Base-by-base conservation (phyloP, 371 early-diverging fungal genomes). In the Mucor ambiguus region DNA sequence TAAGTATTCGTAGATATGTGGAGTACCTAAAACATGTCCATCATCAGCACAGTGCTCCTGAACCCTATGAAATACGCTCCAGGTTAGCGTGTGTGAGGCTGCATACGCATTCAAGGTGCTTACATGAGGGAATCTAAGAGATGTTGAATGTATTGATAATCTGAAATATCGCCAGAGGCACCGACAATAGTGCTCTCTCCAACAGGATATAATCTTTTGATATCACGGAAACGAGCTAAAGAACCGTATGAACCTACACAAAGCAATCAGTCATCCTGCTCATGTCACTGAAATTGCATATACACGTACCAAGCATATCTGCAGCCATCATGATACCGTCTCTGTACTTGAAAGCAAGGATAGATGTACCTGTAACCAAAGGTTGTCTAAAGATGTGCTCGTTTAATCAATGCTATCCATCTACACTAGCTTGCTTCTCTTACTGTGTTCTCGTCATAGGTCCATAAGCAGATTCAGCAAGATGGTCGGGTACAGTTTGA, bases 251-350 rank as follows among this genome's bases (percentile, higher is more conserved):
- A 98, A 30, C 94, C 98, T 90, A 82, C 20, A 37, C 8, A 4
- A 37, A 22, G 11, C n/a, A 10, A 46, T 46, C 11, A 46, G 22
- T 46, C n/a, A 46, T 22, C 22, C 22, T 46, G 46, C 20, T 22
- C n/a, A 20, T 46, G 46, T 22, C 41, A 41, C 9, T 46, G 22
- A 22, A 22, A 9, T 46, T 46, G 26, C 26, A 54, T 54, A 16
- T 14, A 28, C 29, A 29, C 16, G 60, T 63, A 93, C 93, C 95
- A 49, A 97, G 86, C 76, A 92, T 94, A 78, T 99, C 99, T 14
- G 98, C 95, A 12, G 97, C 96, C 85, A 98, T 89, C 92, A 99
- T 96, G 58, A 99, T 86, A 65, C 99, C 99, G 71, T 96, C 97
- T 78, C 94, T 97, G 87, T 93, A 99, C 79, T 93, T 94, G 78